Percentiles rank a stretch among this genome's conserved stretches.
phyloP scores from a whole-genome alignment of 73 alveolate species.

The Symbiodinium pilosum region DNA sequence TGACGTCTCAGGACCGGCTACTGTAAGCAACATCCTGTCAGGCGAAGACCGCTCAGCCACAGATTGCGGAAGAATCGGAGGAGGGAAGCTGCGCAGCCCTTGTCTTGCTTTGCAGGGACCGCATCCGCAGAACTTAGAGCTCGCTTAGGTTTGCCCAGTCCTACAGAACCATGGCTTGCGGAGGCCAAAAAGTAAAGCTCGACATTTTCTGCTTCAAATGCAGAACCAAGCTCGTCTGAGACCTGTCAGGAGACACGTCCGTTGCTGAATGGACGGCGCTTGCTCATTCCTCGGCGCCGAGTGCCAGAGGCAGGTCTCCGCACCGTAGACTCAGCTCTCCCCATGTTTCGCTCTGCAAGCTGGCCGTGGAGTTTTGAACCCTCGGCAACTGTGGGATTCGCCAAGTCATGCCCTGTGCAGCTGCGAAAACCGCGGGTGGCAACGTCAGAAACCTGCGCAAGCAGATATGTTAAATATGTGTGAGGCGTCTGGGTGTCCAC shows the following conservation, averaged over 20 bases:
- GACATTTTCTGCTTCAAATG: too few relatives aligned
- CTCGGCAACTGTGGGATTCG: too few relatives aligned
- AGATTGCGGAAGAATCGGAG: background rate
- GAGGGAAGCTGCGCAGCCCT: background rate
- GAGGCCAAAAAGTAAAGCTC: background rate
- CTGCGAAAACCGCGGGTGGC: too few relatives aligned
- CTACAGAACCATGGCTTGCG: background rate
- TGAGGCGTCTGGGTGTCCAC: too few relatives aligned
- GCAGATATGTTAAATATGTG: too few relatives aligned
- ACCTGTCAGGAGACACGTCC: background rate
- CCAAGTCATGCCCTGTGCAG: too few relatives aligned
- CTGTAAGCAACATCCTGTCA: background rate
- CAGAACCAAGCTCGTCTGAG: too few relatives aligned
- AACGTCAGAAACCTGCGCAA: too few relatives aligned
- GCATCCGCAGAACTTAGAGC: background rate
- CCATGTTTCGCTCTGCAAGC: too few relatives aligned
- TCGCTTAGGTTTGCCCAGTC: background rate
- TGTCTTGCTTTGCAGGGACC: background rate
- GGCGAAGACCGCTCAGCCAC: constrained; percentile 11
- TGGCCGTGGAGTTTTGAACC: too few relatives aligned
- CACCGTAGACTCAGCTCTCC: too few relatives aligned
- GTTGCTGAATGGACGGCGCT: background rate
- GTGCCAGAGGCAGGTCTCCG: background rate
- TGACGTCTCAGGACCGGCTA: too few relatives aligned
- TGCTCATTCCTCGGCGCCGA: constrained; percentile 9